phyloP scores from a whole-genome alignment of 345 rosid species.

The Cardamine resedifolia region DNA sequence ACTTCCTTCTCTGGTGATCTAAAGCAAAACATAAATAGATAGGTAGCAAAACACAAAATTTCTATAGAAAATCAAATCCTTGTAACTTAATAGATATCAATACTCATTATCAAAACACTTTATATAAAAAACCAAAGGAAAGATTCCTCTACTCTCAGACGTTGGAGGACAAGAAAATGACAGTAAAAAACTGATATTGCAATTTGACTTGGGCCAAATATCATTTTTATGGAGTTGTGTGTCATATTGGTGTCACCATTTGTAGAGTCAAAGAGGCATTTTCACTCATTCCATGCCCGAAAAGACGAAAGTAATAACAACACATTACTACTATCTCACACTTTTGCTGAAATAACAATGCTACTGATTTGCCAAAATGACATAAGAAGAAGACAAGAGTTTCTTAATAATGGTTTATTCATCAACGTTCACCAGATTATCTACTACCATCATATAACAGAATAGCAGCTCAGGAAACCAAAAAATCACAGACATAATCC shows the following conservation, averaged over 20 bases:
- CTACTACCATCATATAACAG: neutral
- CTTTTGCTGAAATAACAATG: neutral
- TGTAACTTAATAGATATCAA: constrained; percentile 15
- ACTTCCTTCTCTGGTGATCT: constrained; percentile 59
- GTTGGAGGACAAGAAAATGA: neutral
- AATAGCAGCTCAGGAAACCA: constrained; percentile 6
- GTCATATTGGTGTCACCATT: neutral
- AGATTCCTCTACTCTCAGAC: neutral
- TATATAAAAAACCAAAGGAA: neutral
- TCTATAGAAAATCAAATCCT: constrained; percentile 10
- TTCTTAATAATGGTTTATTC: constrained; percentile 4
- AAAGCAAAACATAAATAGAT: constrained; percentile 14
- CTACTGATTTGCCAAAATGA: neutral
- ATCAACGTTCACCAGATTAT: neutral
- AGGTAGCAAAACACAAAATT: constrained; percentile 24
- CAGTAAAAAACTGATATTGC: neutral
- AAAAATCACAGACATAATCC: constrained; percentile 14
- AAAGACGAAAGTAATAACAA: neutral
- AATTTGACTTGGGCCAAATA: neutral
- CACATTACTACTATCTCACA: neutral
- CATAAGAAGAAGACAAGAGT: constrained; percentile 3
- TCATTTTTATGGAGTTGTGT: neutral
- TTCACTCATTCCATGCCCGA: neutral
- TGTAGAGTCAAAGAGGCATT: neutral
- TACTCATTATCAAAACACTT: neutral